Percentiles rank a stretch among this genome's conserved stretches.
Evolutionary conservation across 768 basidiomycete genomes (phyloP).

Genomic region (Termitomyces sp.): DNA sequence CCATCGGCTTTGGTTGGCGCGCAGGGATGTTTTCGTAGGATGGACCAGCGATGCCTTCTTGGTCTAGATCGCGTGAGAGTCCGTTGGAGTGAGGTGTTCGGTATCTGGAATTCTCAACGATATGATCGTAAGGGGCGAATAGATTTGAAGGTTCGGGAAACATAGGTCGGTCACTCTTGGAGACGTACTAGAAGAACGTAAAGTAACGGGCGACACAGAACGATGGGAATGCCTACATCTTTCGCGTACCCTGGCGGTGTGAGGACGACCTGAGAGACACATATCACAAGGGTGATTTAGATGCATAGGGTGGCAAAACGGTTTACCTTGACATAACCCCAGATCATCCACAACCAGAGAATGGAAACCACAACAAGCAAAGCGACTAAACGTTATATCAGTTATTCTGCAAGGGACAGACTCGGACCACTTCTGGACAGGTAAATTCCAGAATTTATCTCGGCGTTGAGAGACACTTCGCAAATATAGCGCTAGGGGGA

Average conservation of each 20-base stretch:
- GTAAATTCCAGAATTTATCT: background rate
- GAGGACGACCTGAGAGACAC: constrained; percentile 43
- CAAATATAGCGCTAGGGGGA: background rate
- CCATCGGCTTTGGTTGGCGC: background rate
- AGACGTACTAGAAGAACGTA: constrained; percentile 18
- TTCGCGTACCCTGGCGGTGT: constrained; percentile 67
- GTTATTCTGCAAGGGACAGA: background rate
- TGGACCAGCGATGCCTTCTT: constrained; percentile 33
- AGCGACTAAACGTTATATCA: constrained; percentile 42
- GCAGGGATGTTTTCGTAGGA: constrained; percentile 35
- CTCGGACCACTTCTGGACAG: background rate
- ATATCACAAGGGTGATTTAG: background rate
- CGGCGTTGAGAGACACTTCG: background rate
- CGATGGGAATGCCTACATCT: constrained; percentile 43
- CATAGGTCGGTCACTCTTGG: constrained; percentile 21
- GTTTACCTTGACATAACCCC: constrained; percentile 71
- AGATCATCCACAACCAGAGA: constrained; percentile 65
- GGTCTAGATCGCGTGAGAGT: constrained; percentile 13
- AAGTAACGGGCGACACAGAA: background rate
- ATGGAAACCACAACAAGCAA: constrained; percentile 60
- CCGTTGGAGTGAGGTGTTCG: constrained; percentile 1
- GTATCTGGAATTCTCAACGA: constrained; percentile 3
- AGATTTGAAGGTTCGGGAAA: constrained; percentile 14
- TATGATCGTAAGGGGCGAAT: constrained; percentile 4
- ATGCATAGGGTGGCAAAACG: background rate